Conservation (phyloP, 257 asterid species). For the Plectranthus barbatus region DNA sequence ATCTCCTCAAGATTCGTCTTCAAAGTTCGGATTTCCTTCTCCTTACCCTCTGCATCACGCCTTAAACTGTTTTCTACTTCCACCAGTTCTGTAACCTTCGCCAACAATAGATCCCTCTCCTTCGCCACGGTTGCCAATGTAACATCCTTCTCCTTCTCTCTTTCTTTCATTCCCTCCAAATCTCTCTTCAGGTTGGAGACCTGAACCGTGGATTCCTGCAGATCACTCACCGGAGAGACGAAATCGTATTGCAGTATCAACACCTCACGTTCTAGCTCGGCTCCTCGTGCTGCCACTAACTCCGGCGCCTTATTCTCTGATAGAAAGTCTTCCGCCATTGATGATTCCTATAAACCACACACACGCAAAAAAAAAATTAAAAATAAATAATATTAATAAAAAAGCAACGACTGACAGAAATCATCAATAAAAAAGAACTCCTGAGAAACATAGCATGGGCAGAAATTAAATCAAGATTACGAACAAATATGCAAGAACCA, state of each 20-base stretch:
- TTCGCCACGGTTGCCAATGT: constrained; percentile 37
- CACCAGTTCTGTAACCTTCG: constrained; percentile 27
- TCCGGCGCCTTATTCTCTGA: constrained; percentile 33
- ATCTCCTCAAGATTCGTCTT: constrained; percentile 36
- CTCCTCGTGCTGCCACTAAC: constrained; percentile 53
- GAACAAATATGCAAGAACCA: not conserved
- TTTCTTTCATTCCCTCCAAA: constrained; percentile 33
- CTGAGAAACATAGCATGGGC: not conserved
- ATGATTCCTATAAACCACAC: too few species aligned
- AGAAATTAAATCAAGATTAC: not conserved
- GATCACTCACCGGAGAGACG: constrained; percentile 35
- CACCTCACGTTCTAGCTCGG: constrained; percentile 54
- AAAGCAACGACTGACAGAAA: too few species aligned
- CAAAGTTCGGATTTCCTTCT: constrained; percentile 30
- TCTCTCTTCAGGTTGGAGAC: constrained; percentile 26
- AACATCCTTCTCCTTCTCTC: constrained; percentile 31
- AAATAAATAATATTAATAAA: too few species aligned
- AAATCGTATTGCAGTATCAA: constrained; percentile 56
- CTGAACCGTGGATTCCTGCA: constrained; percentile 35
- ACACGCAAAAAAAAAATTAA: too few species aligned
- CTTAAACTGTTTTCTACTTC: constrained; percentile 18
- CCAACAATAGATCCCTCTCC: constrained; percentile 43
- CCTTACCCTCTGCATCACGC: constrained; percentile 36
- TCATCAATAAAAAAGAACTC: not conserved
- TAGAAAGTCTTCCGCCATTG: constrained; percentile 23